Evolutionary conservation across 148 eudicot species (phyloP).

Genomic region (Cornus controversa): DNA sequence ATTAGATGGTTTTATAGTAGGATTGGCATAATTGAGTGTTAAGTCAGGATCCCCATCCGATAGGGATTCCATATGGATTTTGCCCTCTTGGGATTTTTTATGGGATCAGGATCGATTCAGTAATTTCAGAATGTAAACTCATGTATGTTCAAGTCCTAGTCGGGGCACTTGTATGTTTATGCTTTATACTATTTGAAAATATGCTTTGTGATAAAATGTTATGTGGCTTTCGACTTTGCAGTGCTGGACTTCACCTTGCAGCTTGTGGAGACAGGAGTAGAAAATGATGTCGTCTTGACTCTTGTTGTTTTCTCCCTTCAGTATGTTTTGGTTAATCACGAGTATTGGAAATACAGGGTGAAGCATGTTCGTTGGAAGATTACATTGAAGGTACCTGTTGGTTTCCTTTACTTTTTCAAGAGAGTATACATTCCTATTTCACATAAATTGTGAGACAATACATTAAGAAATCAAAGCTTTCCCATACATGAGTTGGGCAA

Average conservation of each 20-base stretch:
- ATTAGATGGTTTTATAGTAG: too few species aligned
- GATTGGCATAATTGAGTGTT: too few species aligned
- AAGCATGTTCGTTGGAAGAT: slow-evolving; percentile 94
- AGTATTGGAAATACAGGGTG: slow-evolving; percentile 84
- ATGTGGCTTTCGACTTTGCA: slow-evolving; percentile 26
- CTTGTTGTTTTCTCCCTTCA: slow-evolving; percentile 77
- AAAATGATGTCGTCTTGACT: slow-evolving; percentile 69
- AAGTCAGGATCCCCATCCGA: too few species aligned
- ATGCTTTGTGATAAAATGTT: neutral
- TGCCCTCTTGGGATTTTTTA: too few species aligned
- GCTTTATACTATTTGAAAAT: neutral
- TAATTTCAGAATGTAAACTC: too few species aligned
- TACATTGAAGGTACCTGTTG: slow-evolving; percentile 66
- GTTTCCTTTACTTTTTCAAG: neutral
- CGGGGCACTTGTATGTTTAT: neutral
- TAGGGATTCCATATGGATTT: too few species aligned
- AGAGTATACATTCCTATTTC: slow-evolving; percentile 2
- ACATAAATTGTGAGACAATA: neutral
- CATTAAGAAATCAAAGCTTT: neutral
- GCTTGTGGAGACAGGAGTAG: slow-evolving; percentile 79
- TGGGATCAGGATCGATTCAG: too few species aligned
- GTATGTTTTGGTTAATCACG: slow-evolving; percentile 87
- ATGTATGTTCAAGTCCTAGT: too few species aligned
- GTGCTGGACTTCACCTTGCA: slow-evolving; percentile 82
- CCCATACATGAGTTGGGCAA: neutral